Base-by-base conservation (phyloP, 2,329 filamentous ascomycete genomes). In the Colletotrichum echinochloae region DNA sequence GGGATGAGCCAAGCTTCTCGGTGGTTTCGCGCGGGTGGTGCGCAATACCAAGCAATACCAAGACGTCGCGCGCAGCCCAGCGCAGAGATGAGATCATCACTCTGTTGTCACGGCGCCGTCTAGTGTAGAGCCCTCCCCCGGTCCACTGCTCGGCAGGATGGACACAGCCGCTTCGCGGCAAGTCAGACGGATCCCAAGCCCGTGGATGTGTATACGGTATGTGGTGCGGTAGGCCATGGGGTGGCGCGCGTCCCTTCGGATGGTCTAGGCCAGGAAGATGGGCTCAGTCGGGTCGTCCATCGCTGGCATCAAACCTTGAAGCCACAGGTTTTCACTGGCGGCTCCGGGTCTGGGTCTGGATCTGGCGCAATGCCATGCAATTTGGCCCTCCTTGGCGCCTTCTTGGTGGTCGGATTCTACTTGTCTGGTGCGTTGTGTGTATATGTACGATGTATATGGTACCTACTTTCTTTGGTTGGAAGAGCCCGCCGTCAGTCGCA, bases 1-100 rank as follows among this genome's bases (percentile, higher is more conserved):
- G 56, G 63, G 3, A 46, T 18, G 28, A 66, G 66, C 66, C 66
- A 70, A 70, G 66, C 28, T 33, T 66, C 66, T 70, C 66, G 63
- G 62, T 70, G 66, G 49, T 70, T 64, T 70, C 39, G 46, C 55
- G 56, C 55, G 61, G n/a, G 11, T 46, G 30, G 52, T 44, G 55
- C 9, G 44, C 26, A 46, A 41, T 59, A 28, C 56, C 39, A 60
- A 39, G 41, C 39, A 60, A 35, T 35, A 48, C 41, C 41, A 48
- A 60, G 41, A 35, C 26, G 5, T 35, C 9, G 30, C 51, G 33
- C 51, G 51, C 51, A 35, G 48, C 48, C 48, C 30, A 23, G 51
- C 9, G 28, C 11, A 54, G 20, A 35, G 51, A 30, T 54, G 51
- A 54, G 51, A 54, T 54, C 51, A 54, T 54, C 51, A 23, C 30